Evolutionary conservation across 345 rosid genomes (phyloP).

Genomic region (Populus ilicifolia): DNA sequence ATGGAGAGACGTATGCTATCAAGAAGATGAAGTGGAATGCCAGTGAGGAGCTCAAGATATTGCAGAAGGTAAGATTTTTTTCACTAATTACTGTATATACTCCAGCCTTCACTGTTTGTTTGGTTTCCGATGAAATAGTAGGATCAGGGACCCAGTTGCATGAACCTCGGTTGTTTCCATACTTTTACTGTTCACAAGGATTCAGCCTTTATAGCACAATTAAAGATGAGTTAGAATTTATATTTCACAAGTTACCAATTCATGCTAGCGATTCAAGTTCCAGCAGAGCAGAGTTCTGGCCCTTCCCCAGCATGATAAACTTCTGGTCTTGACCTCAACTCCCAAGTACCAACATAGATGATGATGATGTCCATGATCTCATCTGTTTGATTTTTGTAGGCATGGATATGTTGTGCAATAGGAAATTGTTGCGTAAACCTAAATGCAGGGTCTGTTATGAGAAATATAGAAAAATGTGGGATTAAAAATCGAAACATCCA

Average conservation of each 20-base stretch:
- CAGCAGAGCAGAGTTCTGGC: neutral
- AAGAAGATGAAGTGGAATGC: slow-evolving; percentile 80
- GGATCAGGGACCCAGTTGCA: neutral
- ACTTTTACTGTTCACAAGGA: neutral
- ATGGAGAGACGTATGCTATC: slow-evolving; percentile 55
- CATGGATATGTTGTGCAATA: neutral
- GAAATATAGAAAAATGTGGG: slow-evolving; percentile 7
- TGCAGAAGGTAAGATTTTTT: slow-evolving; percentile 56
- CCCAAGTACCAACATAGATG: neutral
- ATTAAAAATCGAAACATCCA: neutral
- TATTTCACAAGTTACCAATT: neutral
- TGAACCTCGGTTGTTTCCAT: neutral
- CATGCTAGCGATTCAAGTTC: neutral
- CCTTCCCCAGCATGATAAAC: neutral
- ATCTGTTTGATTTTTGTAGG: neutral
- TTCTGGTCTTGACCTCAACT: neutral
- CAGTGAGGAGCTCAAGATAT: slow-evolving; percentile 64
- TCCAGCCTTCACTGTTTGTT: slow-evolving; percentile 10
- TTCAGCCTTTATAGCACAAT: neutral
- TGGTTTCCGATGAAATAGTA: neutral
- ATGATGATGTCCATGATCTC: neutral
- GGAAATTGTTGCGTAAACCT: neutral
- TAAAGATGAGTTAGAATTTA: neutral
- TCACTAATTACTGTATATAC: neutral
- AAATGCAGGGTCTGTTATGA: neutral